phyloP scores from a whole-genome alignment of 805 yeast species.

The Metschnikowia continentalis region DNA sequence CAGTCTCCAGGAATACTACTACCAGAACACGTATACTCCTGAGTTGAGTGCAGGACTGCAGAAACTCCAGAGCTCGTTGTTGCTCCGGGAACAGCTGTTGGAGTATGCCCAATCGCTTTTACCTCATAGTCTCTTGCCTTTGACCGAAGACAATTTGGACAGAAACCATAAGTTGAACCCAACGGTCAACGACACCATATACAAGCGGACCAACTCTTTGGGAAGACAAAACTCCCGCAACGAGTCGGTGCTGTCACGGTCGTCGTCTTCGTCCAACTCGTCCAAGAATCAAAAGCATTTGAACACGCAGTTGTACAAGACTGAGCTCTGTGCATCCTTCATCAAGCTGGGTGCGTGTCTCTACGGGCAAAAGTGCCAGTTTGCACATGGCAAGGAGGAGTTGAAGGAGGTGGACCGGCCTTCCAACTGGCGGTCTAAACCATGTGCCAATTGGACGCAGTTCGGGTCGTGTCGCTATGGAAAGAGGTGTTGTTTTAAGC shows the following conservation, averaged over 20 bases:
- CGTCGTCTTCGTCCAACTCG: constrained; percentile 5
- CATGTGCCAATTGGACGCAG: constrained; percentile 84
- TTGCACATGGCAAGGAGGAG: constrained; percentile 85
- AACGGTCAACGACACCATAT: not conserved
- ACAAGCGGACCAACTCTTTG: not conserved
- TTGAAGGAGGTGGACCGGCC: constrained; percentile 69
- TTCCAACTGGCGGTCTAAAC: constrained; percentile 84
- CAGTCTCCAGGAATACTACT: not conserved
- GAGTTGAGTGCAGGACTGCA: not conserved
- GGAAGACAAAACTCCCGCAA: constrained; percentile 6
- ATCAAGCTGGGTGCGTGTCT: constrained; percentile 69
- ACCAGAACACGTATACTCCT: not conserved
- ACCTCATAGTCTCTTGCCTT: constrained; percentile 23
- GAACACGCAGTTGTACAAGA: constrained; percentile 75
- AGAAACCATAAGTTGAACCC: not conserved
- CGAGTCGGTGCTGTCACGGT: constrained; percentile 8
- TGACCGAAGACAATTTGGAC: constrained; percentile 38
- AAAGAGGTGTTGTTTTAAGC: constrained; percentile 87
- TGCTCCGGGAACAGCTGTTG: constrained; percentile 22
- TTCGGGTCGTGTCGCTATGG: constrained; percentile 85
- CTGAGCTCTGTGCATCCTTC: constrained; percentile 82
- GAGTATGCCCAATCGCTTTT: constrained; percentile 22
- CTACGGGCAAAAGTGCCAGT: constrained; percentile 87
- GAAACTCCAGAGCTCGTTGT: constrained; percentile 12
- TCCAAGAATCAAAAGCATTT: constrained; percentile 17